Base-by-base conservation (phyloP, 2,329 filamentous ascomycete species). In the Alternaria conjuncta region DNA sequence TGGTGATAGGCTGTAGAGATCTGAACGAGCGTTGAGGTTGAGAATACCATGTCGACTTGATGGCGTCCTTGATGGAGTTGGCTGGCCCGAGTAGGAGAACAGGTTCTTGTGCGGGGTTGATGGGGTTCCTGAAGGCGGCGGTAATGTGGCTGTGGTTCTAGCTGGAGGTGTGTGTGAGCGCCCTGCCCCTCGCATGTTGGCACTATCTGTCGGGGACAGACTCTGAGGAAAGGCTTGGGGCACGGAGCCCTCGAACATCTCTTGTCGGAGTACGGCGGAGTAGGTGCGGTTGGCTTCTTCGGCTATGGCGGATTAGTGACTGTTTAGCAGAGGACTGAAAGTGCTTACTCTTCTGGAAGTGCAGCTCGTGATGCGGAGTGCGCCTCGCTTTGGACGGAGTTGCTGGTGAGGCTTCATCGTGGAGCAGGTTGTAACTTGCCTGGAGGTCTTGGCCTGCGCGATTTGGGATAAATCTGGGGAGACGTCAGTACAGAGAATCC, bases 81-180 rank as follows among this genome's bases (percentile, higher is more conserved):
- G 92, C 71, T 97, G 93, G n/a, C 92, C 92, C 20, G 75, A 91
- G 79, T 97, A 97, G 25, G 92, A 93, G 78, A 99, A 98, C 43
- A 99, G 88, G 71, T 99, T 99, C 82, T 97, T 98, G 81, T 97
- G 94, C 10, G 96, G 96, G 5, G 96, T 99, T 1, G 95, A 97
- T 0, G 96, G 96, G 0, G 95, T 97, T 62, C 96, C 85, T 60
- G 89, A 85, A 26, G 86, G 90, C 2, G 91, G 87, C 11, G 92
- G 90, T n/a, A 94, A 81, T 12, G 88, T 84, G 13, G 86, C 83
- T 13, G 88, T 84, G 18, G 82, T 80, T 71, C 89, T 89, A 62
- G 86, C 89, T 25, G 94, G 94, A 49, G 94, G 94, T 6, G 95
- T 97, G 70, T 91, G 89, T 54, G 92, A 91, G 74, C 92, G 87